Percentiles rank a stretch among this genome's conserved stretches.
Conservation (phyloP, 345 rosid genomes). For the Excoecaria cochinchinensis region DNA sequence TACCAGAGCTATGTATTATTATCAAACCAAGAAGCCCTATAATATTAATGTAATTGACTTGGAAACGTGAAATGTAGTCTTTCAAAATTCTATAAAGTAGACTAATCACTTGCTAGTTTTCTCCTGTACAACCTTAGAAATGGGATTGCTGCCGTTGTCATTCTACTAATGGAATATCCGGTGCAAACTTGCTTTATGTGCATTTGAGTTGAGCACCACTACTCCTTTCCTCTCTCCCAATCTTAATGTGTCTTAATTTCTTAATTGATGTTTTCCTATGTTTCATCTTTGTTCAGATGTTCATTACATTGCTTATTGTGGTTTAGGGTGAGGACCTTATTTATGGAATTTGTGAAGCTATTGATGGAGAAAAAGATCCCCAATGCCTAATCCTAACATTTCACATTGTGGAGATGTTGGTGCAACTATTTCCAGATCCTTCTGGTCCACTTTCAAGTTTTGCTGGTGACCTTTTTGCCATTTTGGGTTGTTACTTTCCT, state of each 20-base stretch:
- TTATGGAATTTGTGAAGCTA: conserved; percentile 64
- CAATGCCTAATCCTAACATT: conserved; percentile 74
- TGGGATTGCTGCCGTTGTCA: background rate
- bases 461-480: conserved; percentile 59
- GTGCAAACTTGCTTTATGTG: background rate
- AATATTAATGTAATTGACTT: background rate
- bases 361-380: conserved; percentile 93
- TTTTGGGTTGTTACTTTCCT: conserved; percentile 79
- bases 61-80: background rate
- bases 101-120: background rate
- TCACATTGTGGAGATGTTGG: conserved; percentile 68
- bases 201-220: background rate
- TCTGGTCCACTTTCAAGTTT: conserved; percentile 56
- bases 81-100: background rate
- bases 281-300: conserved; percentile 5
- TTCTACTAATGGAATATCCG: background rate
- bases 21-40: no score
- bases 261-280: background rate
- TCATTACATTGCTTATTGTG: conserved; percentile 17
- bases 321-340: conserved; percentile 58
- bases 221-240: background rate
- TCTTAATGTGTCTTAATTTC: background rate
- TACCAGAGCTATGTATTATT: no score
- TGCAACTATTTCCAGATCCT: conserved; percentile 60
- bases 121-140: background rate